Evolutionary conservation across 164 flowering plant species (phyloP), one percentile per base, ranked within the genome.

Genomic region (Nymphaea thermarum): DNA sequence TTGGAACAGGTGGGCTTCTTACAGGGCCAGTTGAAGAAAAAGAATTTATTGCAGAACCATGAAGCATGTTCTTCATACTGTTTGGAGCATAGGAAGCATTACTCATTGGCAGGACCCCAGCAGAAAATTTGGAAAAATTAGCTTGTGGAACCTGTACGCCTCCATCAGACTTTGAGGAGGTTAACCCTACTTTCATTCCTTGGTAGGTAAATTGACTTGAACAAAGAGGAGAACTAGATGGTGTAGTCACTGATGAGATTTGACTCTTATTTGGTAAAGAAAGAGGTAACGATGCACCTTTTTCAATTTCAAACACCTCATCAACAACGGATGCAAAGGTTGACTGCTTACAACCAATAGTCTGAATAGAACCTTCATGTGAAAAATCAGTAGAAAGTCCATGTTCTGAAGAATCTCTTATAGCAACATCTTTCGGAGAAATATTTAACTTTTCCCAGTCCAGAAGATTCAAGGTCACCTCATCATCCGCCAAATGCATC

Each of bases 231-330:
- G 88, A 73, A 72, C 64, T 80, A 51, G 68, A 78, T 14, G 83
- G 77, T 45, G 85, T 51, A 8, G 42, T 4, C 64, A 62, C 8
- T 4, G n/a, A 77, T 64, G 87, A 66, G 51, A 76, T n/a, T 70
- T 67, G 71, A 61, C 75, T 81, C 63, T 76, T 83, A 64, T 65
- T 70, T 55, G 84, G 71, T 53, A 63, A 79, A 62, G 25, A 6
- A 17, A 78, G 47, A 70, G 85, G 65, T 59, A 74, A 73, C 60
- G 82, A 72, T 57, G 82, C 68, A 51, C 88, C 90, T 76, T 84
- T 90, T 78, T 86, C 96, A 77, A 88, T 78, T 79, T 85, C 96
- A 86, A 92, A 90, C 41, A 88, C 83, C 75, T 90, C 92, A 85
- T 92, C 96, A 65, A 90, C 93, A 72, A 92, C 67, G 65, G 89